Percentiles rank a stretch among this genome's conserved stretches.
phyloP scores from a whole-genome alignment of 73 alveolate genomes.

The Tetrahymena borealis region DNA sequence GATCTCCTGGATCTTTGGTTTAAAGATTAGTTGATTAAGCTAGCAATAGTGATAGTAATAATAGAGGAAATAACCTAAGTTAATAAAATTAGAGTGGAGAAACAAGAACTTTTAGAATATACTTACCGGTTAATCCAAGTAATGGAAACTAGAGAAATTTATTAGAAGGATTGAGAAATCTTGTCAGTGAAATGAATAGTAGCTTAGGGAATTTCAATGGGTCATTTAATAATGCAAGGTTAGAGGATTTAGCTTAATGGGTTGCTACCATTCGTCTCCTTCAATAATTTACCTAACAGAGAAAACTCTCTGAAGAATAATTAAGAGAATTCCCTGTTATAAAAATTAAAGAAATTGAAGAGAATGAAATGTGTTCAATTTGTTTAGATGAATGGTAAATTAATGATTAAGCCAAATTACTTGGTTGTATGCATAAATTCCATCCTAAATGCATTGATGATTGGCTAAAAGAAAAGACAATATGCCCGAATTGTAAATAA shows the following conservation, averaged over 20 bases:
- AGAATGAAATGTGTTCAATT: neutral
- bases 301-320: neutral
- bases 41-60: neutral
- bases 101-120: neutral
- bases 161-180: neutral
- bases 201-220: neutral
- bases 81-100: neutral
- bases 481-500: slow-evolving; percentile 30
- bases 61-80: neutral
- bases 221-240: neutral
- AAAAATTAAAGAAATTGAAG: neutral
- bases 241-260: neutral
- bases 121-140: neutral
- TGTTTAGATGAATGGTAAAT: neutral
- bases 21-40: neutral
- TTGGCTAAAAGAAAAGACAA: slow-evolving; percentile 31
- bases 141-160: neutral
- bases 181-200: neutral
- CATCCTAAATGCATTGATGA: slow-evolving; percentile 32
- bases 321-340: neutral
- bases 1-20: neutral
- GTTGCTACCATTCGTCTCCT: neutral
- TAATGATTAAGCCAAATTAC: neutral
- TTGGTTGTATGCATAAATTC: slow-evolving; percentile 38
- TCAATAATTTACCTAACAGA: neutral